Percentiles rank a stretch among this genome's conserved stretches.
phyloP scores from a whole-genome alignment of 495 filamentous ascomycete species.

The Cercophora sp. region DNA sequence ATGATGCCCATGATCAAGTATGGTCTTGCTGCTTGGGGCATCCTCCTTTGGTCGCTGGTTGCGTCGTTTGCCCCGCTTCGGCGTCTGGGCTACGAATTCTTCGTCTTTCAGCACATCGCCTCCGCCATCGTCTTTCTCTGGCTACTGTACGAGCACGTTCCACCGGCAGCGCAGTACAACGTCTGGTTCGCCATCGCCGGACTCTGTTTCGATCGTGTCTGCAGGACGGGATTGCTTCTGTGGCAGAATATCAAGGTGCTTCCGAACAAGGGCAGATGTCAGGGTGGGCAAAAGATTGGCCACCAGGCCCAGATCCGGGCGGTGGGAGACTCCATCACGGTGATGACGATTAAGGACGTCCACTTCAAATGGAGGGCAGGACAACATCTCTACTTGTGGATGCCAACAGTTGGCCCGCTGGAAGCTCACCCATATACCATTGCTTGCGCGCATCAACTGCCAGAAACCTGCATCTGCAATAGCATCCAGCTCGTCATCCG shows the following conservation, averaged over 20 bases:
- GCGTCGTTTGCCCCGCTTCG: slow-evolving; percentile 66
- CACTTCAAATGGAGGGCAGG: slow-evolving; percentile 70
- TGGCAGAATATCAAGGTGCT: slow-evolving; percentile 61
- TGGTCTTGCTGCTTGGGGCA: slow-evolving; percentile 69
- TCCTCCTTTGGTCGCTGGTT: slow-evolving; percentile 68
- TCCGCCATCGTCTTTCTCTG: slow-evolving; percentile 65
- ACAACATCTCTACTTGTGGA: slow-evolving; percentile 74
- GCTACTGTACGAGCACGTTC: slow-evolving; percentile 63
- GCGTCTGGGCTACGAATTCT: slow-evolving; percentile 69
- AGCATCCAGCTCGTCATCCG: slow-evolving; percentile 70
- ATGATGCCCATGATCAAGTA: slow-evolving; percentile 62
- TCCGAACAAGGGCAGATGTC: slow-evolving; percentile 34
- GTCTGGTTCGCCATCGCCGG: slow-evolving; percentile 73
- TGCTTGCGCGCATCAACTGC: slow-evolving; percentile 44
- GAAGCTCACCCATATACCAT: slow-evolving; percentile 86
- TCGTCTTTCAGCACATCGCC: slow-evolving; percentile 74
- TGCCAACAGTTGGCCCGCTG: slow-evolving; percentile 61
- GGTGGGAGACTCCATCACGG: slow-evolving; percentile 59
- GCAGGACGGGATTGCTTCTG: slow-evolving; percentile 46
- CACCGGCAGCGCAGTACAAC: slow-evolving; percentile 49
- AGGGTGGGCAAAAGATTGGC: slow-evolving; percentile 41
- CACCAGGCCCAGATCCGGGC: slow-evolving; percentile 61
- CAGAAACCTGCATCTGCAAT: slow-evolving; percentile 48
- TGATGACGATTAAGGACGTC: slow-evolving; percentile 64
- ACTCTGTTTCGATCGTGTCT: slow-evolving; percentile 64